phyloP scores from a whole-genome alignment of 2,329 filamentous ascomycete genomes.

The Tolypocladium ophioglossoides region DNA sequence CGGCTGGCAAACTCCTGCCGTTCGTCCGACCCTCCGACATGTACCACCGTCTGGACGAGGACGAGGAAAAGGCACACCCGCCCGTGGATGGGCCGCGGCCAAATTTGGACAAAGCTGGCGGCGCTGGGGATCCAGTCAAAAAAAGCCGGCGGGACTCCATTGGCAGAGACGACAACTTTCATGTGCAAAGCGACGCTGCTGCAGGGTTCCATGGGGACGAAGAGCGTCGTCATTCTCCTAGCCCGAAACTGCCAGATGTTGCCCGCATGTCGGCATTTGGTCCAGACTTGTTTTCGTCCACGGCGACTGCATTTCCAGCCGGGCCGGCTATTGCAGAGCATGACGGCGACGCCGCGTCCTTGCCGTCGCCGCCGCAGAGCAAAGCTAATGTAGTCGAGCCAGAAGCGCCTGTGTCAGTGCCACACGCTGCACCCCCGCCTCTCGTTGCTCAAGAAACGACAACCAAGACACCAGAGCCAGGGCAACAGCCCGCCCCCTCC shows the following conservation, averaged over 20 bases:
- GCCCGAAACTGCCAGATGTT: constrained; percentile 47
- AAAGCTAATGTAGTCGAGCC: background rate
- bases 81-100: constrained; percentile 48
- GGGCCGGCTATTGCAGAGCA: background rate
- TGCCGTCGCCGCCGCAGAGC: background rate
- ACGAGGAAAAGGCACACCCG: constrained; percentile 36
- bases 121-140: background rate
- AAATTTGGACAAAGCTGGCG: constrained; percentile 33
- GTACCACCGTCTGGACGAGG: constrained; percentile 62
- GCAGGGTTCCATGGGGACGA: background rate
- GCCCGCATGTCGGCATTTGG: constrained; percentile 51
- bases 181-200: background rate
- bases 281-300: constrained; percentile 41
- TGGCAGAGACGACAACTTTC: background rate
- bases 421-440: constrained; percentile 1
- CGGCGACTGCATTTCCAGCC: background rate
- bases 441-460: constrained; percentile 1
- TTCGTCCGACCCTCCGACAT: constrained; percentile 69
- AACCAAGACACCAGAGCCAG: background rate
- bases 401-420: background rate
- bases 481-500: background rate
- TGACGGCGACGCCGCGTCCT: background rate
- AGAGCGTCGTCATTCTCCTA: constrained; percentile 31
- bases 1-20: constrained; percentile 37
- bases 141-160: background rate